Base-by-base conservation (phyloP, 2,329 filamentous ascomycete genomes). In the Verruconis gallopava region DNA sequence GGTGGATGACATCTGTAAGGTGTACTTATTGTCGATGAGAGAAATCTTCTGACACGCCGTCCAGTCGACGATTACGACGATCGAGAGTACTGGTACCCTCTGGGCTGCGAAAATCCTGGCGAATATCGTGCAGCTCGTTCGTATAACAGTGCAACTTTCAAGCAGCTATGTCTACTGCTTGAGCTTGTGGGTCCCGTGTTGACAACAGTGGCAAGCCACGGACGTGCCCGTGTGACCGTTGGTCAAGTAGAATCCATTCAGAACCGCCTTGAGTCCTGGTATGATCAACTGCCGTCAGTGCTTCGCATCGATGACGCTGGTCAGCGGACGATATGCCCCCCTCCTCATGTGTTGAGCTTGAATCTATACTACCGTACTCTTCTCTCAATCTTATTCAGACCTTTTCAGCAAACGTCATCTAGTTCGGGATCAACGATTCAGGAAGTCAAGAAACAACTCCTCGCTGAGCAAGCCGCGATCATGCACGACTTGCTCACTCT, bases 11-110 rank as follows among this genome's bases (percentile, higher is more conserved):
- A 9, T 30, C n/a, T 30, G 25, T 30, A 30, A 30, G 25, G 6
- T 30, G 9, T 9, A n/a, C 25, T 30, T n/a, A 49, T 15, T 21
- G 14, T 12, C n/a, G 15, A 41, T 42, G 12, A 38, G 12, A 5
- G 13, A 30, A 9, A 30, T 30, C 25, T 30, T 9, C 25, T 30
- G 25, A 30, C n/a, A 9, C n/a, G 25, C n/a, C n/a, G n/a, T 30
- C 9, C 25, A 30, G 25, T 30, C 25, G 25, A 30, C n/a, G 25
- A 30, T 9, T 30, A 9, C n/a, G 25, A 30, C 25, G 25, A 30
- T 30, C 25, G 25, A n/a, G 25, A 30, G n/a, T 30, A 30, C 25
- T 30, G 25, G 25, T n/a, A 30, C 9, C 25, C 25, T 9, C 25
- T 30, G 9, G 25, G n/a, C 6, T 30, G 25, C 25, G 25, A 30